Evolutionary conservation across 805 yeast species (phyloP), one percentile per base, ranked within the genome.

Genomic region (Debaryomyces tyrocola): DNA sequence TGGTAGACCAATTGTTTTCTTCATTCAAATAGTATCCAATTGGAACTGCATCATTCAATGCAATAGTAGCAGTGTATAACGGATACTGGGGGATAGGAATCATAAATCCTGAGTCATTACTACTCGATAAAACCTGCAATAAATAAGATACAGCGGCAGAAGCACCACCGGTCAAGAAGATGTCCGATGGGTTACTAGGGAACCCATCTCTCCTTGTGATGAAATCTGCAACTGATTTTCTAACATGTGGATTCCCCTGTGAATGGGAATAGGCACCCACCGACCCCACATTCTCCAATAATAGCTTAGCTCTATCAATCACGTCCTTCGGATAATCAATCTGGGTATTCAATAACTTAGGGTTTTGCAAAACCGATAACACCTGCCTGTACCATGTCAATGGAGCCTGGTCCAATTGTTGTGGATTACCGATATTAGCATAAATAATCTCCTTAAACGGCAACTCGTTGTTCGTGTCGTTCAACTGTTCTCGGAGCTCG

Each of bases 51-150:
- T 87, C 82, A 61, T 87, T 87, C 59, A 95, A 74, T 2, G 97
- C 85, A 56, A 94, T 76, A 3, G 96, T 78, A n/a, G 99, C 99
- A 4, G 97, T 90, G 71, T 94, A 94, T 49, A 94, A 77, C 3
- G 99, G 99, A 64, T 94, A 94, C 71, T 94, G 99, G 11, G 99
- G 99, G 55, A 94, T 92, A 28, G 99, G 99, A 54, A 94, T 90
- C 67, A 95, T 69, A 60, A 74, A 87, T 41, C 96, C 96, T 2
- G 94, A 77, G 47, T 80, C 67, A 36, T 78, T 78, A 34, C 90
- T 89, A 33, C 75, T 66, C 4, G 94, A 78, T 15, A 94, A 67
- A 24, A 91, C 76, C 42, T 84, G 84, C 45, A 94, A 70, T 48
- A 94, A 70, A 56, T 86, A 83, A 44, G 83, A 76, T n/a, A 92